These are phyloP conservation scores for Naganishia vishniacii DNA, from an alignment of 768 basidiomycete species.

Conservation along the genomic window DNA sequence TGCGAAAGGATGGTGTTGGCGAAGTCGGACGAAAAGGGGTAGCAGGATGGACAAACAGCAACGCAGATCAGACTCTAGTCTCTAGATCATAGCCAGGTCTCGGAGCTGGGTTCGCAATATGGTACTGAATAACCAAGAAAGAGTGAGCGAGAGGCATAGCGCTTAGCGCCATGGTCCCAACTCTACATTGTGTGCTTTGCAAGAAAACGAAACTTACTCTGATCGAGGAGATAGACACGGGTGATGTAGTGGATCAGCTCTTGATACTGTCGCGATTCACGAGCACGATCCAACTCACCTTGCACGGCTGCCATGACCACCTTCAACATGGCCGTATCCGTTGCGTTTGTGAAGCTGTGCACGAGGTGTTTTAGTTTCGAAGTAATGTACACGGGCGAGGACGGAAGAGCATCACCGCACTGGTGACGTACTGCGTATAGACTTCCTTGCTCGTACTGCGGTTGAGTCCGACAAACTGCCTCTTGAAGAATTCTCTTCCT, in stretches of 20 bases:
- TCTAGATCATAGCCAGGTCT: slow-evolving; percentile 61
- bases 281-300: neutral
- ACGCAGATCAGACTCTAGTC: neutral
- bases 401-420: no score
- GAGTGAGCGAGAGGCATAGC: slow-evolving; percentile 28
- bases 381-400: no score
- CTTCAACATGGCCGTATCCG: slow-evolving; percentile 77
- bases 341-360: slow-evolving; percentile 71
- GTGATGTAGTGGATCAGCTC: slow-evolving; percentile 29
- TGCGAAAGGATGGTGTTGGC: no score
- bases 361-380: slow-evolving; percentile 13
- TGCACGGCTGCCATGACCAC: slow-evolving; percentile 97
- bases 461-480: slow-evolving; percentile 72
- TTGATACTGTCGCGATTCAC: neutral
- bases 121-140: slow-evolving; percentile 54
- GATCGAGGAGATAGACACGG: slow-evolving; percentile 32
- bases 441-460: slow-evolving; percentile 81
- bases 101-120: slow-evolving; percentile 63
- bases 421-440: slow-evolving; percentile 74
- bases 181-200: slow-evolving; percentile 24
- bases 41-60: no score
- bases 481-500: slow-evolving; percentile 85
- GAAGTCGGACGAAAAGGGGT: no score
- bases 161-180: neutral
- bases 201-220: neutral